phyloP scores from a whole-genome alignment of 1,139 yeast genomes.

The Pichia sp. region DNA sequence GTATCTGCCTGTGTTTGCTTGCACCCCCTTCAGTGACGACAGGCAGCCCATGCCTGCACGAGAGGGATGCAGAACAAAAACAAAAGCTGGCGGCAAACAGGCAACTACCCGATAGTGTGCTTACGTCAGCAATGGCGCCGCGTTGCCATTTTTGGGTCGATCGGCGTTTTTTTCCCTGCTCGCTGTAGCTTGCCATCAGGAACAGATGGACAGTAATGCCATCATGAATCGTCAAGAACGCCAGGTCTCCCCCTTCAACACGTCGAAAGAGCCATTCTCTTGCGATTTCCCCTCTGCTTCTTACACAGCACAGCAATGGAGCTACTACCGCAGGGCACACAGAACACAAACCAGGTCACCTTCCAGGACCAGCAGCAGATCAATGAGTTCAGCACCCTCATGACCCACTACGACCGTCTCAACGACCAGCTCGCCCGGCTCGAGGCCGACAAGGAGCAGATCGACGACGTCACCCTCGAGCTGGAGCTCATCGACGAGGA shows the following conservation, averaged over 20 bases:
- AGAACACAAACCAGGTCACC: conserved; percentile 69
- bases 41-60: background rate
- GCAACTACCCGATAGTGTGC: background rate
- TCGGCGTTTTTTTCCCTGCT: background rate
- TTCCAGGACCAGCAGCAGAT: conserved; percentile 89
- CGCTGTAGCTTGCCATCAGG: background rate
- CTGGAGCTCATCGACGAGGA: conserved; percentile 82
- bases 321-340: conserved; percentile 57
- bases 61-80: background rate
- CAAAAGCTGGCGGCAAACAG: background rate
- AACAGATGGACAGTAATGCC: background rate
- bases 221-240: no score
- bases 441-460: conserved; percentile 74
- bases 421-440: conserved; percentile 46
- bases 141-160: background rate
- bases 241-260: background rate
- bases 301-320: conserved; percentile 20
- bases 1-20: background rate
- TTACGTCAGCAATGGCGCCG: background rate
- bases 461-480: conserved; percentile 82
- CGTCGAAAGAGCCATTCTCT: background rate
- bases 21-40: no score
- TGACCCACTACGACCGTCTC: conserved; percentile 59
- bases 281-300: background rate
- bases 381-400: conserved; percentile 80